Conservation (phyloP, 2,329 filamentous ascomycete genomes). For the Thelonectria discophora region DNA sequence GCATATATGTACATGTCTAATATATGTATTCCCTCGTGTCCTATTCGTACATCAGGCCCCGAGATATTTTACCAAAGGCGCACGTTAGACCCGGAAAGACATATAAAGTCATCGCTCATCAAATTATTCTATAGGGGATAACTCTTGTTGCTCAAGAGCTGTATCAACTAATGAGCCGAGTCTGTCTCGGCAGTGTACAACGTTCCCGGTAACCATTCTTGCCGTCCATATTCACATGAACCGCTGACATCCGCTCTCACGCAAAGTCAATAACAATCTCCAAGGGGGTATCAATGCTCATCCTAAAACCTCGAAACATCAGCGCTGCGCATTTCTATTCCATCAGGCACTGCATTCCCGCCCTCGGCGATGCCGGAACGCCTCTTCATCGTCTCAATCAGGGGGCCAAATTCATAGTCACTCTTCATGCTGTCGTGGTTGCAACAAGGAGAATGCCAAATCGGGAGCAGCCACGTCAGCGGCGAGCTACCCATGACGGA, state of each 20-base stretch:
- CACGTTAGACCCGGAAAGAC: neutral
- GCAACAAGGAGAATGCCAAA: constrained; percentile 77
- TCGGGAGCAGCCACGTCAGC: constrained; percentile 82
- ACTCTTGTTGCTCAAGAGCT: neutral
- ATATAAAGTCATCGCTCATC: neutral
- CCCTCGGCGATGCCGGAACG: constrained; percentile 44
- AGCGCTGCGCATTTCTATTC: constrained; percentile 33
- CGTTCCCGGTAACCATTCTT: neutral
- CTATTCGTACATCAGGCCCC: neutral
- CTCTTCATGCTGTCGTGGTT: constrained; percentile 72
- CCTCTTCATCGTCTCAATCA: constrained; percentile 64
- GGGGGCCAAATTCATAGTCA: constrained; percentile 73
- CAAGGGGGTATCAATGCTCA: constrained; percentile 33
- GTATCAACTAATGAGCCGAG: neutral
- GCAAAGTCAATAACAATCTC: constrained; percentile 2
- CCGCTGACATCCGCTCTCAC: neutral
- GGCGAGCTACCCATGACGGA: constrained; percentile 78
- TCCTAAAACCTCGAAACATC: constrained; percentile 11
- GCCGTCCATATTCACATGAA: neutral
- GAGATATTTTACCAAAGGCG: neutral
- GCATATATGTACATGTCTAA: no score
- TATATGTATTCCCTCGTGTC: no score
- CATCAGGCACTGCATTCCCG: constrained; percentile 19
- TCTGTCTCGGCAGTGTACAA: neutral
- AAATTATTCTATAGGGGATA: neutral